These are phyloP conservation scores for Aspergillus sclerotioniger DNA, from an alignment of 495 filamentous ascomycete species.

Conservation along the genomic window DNA sequence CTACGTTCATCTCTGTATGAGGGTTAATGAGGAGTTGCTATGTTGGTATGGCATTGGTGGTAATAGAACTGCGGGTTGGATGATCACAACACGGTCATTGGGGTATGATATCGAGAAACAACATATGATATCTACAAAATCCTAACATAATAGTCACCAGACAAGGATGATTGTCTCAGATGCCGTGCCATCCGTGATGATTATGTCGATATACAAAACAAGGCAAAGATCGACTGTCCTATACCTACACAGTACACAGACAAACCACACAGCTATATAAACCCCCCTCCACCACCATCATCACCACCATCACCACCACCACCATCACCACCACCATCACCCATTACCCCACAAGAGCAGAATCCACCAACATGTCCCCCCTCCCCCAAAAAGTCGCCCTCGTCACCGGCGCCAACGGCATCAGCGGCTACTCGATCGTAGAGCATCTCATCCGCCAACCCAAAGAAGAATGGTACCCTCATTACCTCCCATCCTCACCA, in stretches of 20 bases:
- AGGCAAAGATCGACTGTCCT: background rate
- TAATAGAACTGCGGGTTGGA: too few species aligned
- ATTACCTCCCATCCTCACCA: background rate
- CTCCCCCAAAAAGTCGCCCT: constrained; percentile 25
- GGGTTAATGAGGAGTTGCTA: too few species aligned
- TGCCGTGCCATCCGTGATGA: background rate
- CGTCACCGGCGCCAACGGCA: constrained; percentile 33
- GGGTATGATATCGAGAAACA: too few species aligned
- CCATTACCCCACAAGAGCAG: too few species aligned
- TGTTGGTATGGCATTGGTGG: too few species aligned
- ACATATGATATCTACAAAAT: too few species aligned
- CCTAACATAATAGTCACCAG: too few species aligned
- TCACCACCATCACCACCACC: background rate
- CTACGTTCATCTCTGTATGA: too few species aligned
- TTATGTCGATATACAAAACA: background rate
- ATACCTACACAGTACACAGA: background rate
- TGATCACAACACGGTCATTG: too few species aligned
- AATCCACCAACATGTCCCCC: background rate
- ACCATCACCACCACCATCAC: background rate
- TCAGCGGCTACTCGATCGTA: constrained; percentile 29
- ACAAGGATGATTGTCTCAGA: background rate
- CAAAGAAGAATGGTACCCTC: constrained; percentile 21
- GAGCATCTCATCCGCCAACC: constrained; percentile 23
- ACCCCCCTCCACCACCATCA: background rate
- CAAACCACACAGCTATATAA: background rate